These are phyloP conservation scores for Pugionium dolabratum DNA, from an alignment of 345 rosid genomes.

Conservation along the genomic window DNA sequence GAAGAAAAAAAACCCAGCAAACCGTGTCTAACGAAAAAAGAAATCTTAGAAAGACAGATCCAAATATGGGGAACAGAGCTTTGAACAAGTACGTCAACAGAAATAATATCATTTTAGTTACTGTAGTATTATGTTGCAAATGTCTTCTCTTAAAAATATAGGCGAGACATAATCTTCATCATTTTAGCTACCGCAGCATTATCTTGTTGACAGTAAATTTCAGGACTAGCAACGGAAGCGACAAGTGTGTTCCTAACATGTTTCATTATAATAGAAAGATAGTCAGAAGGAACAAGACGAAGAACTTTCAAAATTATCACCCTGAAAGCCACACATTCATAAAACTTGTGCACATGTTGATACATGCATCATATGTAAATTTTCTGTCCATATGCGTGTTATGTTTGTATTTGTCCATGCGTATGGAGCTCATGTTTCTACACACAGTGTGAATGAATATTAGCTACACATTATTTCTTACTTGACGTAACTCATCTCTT, in stretches of 20 bases:
- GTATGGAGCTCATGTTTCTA: conserved; percentile 10
- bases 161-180: too few species aligned
- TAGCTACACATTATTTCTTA: not conserved
- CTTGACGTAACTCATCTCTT: conserved; percentile 9
- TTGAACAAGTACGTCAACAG: conserved; percentile 1
- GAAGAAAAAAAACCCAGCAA: not conserved
- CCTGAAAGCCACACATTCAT: conserved; percentile 9
- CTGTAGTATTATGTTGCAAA: conserved; percentile 3
- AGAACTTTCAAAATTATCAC: conserved; percentile 11
- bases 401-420: not conserved
- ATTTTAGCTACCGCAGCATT: conserved; percentile 16
- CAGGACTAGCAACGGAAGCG: conserved; percentile 4
- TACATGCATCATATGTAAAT: not conserved
- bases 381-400: too few species aligned
- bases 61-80: conserved; percentile 8
- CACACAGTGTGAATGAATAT: not conserved
- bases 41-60: conserved; percentile 7
- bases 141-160: conserved; percentile 1
- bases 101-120: conserved; percentile 13
- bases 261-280: conserved; percentile 24
- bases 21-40: not conserved
- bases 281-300: conserved; percentile 18
- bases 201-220: conserved; percentile 17
- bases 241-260: conserved; percentile 17
- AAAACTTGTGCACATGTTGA: conserved; percentile 18